These are phyloP conservation scores for Camellia oleifera DNA, from an alignment of 179 eudicot species.

Conservation along the genomic window DNA sequence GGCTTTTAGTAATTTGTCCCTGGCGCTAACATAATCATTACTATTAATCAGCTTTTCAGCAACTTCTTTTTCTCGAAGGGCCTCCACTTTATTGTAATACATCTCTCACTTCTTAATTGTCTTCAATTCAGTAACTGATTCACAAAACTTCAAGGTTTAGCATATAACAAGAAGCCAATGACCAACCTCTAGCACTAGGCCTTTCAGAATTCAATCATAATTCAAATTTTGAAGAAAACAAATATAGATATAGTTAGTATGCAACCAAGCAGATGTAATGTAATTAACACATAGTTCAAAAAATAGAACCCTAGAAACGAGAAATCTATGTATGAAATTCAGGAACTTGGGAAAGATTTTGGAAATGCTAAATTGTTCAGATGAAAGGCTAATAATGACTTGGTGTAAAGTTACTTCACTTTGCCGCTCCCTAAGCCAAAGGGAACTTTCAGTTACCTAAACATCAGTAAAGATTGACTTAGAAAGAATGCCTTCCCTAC, in stretches of 20 bases:
- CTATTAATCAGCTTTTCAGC: conserved; percentile 29
- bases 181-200: conserved; percentile 10
- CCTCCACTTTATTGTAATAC: conserved; percentile 31
- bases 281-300: background rate
- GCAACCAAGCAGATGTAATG: background rate
- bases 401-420: too few relatives aligned
- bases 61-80: conserved; percentile 32
- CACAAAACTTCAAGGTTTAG: conserved; percentile 10
- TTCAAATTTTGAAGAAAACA: background rate
- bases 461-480: too few relatives aligned
- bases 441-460: too few relatives aligned
- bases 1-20: conserved; percentile 30
- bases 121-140: background rate
- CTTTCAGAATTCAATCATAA: background rate
- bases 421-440: too few relatives aligned
- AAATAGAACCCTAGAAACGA: background rate
- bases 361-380: too few relatives aligned
- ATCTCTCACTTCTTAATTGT: conserved; percentile 12
- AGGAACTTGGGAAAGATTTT: too few relatives aligned
- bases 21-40: conserved; percentile 28
- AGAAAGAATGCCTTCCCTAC: too few relatives aligned
- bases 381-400: too few relatives aligned
- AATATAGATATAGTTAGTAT: background rate
- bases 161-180: background rate
- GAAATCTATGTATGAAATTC: background rate